A percentile compares a stretch with the other conserved stretches of the same genome.
Conservation (phyloP, 1,139 yeast species). For the Blastobotrys petasosporus region DNA sequence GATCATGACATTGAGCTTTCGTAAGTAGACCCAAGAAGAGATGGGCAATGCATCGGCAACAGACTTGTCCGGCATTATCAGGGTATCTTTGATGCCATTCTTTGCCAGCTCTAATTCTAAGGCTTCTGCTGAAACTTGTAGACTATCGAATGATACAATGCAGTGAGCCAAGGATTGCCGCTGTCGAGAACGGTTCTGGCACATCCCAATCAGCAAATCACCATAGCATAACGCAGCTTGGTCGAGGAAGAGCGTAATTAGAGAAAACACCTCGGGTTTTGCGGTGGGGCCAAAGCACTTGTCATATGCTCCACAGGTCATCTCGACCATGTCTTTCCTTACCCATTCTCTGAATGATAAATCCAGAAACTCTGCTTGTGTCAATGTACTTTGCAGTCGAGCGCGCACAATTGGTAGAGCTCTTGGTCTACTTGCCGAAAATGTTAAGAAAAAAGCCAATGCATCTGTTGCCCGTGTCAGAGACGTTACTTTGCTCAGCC, state of each 20-base stretch:
- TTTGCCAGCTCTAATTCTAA: conserved; percentile 44
- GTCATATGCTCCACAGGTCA: conserved; percentile 22
- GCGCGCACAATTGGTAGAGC: conserved; percentile 30
- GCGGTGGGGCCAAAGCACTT: neutral
- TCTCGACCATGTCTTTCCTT: conserved; percentile 29
- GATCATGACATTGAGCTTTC: conserved; percentile 63
- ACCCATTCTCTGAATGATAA: conserved; percentile 28
- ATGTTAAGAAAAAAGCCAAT: conserved; percentile 28
- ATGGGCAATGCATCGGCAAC: conserved; percentile 44
- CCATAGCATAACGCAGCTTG: conserved; percentile 30
- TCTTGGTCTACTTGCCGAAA: conserved; percentile 22
- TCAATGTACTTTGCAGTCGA: conserved; percentile 23
- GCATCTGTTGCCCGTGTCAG: conserved; percentile 27
- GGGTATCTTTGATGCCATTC: conserved; percentile 7
- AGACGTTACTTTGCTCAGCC: conserved; percentile 15
- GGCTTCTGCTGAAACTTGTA: conserved; percentile 85
- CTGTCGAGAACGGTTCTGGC: conserved; percentile 77
- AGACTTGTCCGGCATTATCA: conserved; percentile 14
- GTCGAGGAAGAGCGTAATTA: conserved; percentile 23
- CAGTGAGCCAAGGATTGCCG: conserved; percentile 62
- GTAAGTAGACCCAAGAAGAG: conserved; percentile 60
- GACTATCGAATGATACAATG: conserved; percentile 63
- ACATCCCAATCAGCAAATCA: conserved; percentile 51
- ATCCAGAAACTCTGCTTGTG: conserved; percentile 19
- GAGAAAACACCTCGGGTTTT: conserved; percentile 11